Evolutionary conservation across 495 filamentous ascomycete species (phyloP), one percentile per base, ranked within the genome.

Genomic region (Xylaria curta): DNA sequence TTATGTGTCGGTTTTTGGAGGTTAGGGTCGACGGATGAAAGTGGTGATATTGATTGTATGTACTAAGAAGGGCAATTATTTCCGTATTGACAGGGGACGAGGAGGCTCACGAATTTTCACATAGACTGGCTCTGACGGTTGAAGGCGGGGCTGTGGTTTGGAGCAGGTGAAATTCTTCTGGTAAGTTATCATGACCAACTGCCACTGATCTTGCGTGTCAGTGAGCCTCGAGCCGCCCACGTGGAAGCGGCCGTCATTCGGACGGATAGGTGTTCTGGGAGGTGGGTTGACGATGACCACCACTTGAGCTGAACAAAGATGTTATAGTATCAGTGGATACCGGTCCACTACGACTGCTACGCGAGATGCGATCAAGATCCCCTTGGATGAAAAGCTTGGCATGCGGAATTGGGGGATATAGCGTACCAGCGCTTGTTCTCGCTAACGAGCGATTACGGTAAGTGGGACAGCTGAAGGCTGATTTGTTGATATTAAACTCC

Each of bases 311-410:
- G 65, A 67, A 51, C 46, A 42, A 26, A 67, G 60, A 67, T 10
- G 33, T 56, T 66, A 28, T 54, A 53, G 28, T 42, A 33, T 26
- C 10, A 36, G 47, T 33, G 49, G 47, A 49, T 28, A 56, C 65
- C 21, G 36, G 62, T 42, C 44, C 63, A 66, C 46, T 28, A 66
- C 63, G 31, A 53, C 47, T 44, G 53, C 63, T 67, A 67, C 65
- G 65, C 36, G 54, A 69, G 66, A 69, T 69, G 53, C 66, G 66
- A 69, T 54, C 66, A 47, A 47, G 56, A 61, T 59, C 44, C 28
- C 51, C 40, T 61, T 59, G 54, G 54, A 69, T 40, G 15, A 60
- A 61, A 69, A 47, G 56, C 66, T 69, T 69, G 66, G 66, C 66
- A 69, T 69, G 66, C 66, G 49, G 66, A 68, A 51, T 68, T 17